Percentiles rank a stretch among this genome's conserved stretches.
Conservation (phyloP, 208 protist species). For the Sergeia podlipaevii region DNA sequence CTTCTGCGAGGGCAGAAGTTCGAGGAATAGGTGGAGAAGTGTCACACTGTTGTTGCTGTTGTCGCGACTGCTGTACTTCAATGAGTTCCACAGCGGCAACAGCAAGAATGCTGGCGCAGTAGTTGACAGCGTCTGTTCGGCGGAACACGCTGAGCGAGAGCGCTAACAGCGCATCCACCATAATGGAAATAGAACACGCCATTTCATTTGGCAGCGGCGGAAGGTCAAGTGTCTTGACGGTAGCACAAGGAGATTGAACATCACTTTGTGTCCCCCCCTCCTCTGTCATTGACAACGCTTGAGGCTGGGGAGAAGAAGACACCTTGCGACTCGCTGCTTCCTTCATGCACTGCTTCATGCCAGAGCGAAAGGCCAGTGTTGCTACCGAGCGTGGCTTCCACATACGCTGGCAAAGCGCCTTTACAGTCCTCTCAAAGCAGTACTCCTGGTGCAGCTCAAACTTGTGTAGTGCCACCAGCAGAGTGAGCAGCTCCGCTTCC, state of each 20-base stretch:
- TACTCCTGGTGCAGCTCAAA: constrained; percentile 64
- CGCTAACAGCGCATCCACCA: constrained; percentile 39
- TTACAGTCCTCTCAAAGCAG: constrained; percentile 25
- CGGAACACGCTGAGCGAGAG: constrained; percentile 32
- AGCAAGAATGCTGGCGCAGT: constrained; percentile 24
- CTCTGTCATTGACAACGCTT: too few relatives aligned
- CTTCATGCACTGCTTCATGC: not conserved
- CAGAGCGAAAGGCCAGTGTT: not conserved
- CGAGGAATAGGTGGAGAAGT: not conserved
- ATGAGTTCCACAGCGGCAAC: constrained; percentile 11
- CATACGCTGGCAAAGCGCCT: constrained; percentile 12
- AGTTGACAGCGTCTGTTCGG: constrained; percentile 27
- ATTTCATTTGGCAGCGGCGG: constrained; percentile 5
- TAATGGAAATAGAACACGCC: constrained; percentile 15
- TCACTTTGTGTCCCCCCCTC: too few relatives aligned
- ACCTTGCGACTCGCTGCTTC: not conserved
- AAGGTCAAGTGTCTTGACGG: too few relatives aligned
- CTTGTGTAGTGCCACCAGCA: constrained; percentile 59
- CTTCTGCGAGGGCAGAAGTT: not conserved
- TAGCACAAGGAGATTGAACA: too few relatives aligned
- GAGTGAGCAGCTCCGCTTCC: constrained; percentile 30
- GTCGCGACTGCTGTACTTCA: not conserved
- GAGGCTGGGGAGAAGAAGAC: too few relatives aligned
- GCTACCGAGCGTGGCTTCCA: constrained; percentile 1
- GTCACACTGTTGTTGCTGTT: constrained; percentile 8